Conservation (phyloP, 495 filamentous ascomycete species). For the Penicillium herquei region DNA sequence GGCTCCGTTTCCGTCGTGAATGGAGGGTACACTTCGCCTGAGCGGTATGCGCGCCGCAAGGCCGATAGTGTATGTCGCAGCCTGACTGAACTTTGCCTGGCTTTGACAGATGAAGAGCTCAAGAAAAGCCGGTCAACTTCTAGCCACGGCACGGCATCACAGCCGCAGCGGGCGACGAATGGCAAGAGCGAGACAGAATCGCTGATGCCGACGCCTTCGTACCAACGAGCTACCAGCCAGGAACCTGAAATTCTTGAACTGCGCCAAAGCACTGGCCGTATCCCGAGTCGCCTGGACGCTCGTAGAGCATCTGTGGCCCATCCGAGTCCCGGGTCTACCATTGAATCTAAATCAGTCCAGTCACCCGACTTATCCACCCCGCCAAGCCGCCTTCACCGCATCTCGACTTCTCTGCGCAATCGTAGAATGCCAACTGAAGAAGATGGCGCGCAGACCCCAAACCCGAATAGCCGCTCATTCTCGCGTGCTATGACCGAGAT, state of each 20-base stretch:
- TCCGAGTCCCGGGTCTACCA: constrained; percentile 23
- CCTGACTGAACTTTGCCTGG: constrained; percentile 88
- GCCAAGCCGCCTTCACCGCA: constrained; percentile 36
- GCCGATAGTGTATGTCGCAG: constrained; percentile 90
- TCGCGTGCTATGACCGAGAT: constrained; percentile 43
- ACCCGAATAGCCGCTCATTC: constrained; percentile 30
- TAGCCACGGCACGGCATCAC: constrained; percentile 25
- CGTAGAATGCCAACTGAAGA: constrained; percentile 36
- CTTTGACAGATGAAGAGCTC: constrained; percentile 59
- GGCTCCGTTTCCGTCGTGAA: constrained; percentile 57
- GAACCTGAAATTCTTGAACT: constrained; percentile 40
- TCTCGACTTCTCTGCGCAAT: constrained; percentile 38
- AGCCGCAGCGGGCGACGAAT: constrained; percentile 24
- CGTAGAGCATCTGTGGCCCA: constrained; percentile 63
- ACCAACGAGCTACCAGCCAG: constrained; percentile 39
- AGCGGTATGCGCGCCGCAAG: constrained; percentile 83
- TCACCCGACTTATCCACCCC: constrained; percentile 30
- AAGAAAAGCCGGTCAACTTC: constrained; percentile 25
- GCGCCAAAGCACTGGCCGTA: constrained; percentile 56
- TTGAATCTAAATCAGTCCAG: constrained; percentile 27
- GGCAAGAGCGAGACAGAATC: constrained; percentile 29
- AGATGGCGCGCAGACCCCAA: constrained; percentile 22
- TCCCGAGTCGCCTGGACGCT: constrained; percentile 70
- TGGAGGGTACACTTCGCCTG: constrained; percentile 52
- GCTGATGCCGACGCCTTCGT: constrained; percentile 29